Conservation (phyloP, 2,329 filamentous ascomycete genomes). For the Fusarium redolens region DNA sequence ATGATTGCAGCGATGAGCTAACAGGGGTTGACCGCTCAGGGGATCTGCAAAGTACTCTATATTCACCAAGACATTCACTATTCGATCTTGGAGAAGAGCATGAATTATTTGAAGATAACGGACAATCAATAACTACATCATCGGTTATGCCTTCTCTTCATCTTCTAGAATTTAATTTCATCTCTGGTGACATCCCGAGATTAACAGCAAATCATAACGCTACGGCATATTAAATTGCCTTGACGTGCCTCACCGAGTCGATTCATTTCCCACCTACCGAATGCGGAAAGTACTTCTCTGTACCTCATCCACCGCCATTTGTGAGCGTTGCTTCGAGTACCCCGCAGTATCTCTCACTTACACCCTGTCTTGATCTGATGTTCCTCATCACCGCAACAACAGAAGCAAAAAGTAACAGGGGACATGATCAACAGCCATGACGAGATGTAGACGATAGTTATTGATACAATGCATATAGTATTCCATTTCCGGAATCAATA, state of each 20-base stretch:
- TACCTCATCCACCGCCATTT: background rate
- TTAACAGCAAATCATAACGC: slow-evolving; percentile 25
- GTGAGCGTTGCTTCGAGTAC: background rate
- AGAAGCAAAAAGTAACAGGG: slow-evolving; percentile 10
- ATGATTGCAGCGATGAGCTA: slow-evolving; percentile 1
- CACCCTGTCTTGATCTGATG: slow-evolving; percentile 26
- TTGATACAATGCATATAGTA: background rate
- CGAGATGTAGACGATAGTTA: background rate
- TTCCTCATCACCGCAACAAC: slow-evolving; percentile 36
- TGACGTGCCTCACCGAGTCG: slow-evolving; percentile 19
- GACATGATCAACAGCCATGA: background rate
- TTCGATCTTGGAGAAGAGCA: background rate
- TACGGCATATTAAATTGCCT: slow-evolving; percentile 33
- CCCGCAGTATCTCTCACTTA: slow-evolving; percentile 28
- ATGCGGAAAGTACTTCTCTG: slow-evolving; percentile 29
- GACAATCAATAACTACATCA: background rate
- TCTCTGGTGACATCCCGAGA: slow-evolving; percentile 30
- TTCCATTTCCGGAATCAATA: background rate
- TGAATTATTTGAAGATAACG: background rate
- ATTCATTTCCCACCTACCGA: slow-evolving; percentile 36
- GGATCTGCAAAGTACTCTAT: background rate
- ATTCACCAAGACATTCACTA: background rate
- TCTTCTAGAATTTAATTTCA: slow-evolving; percentile 20
- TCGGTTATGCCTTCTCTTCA: background rate
- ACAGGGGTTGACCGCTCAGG: slow-evolving; percentile 24